A percentile compares a stretch with the other conserved stretches of the same genome.
Evolutionary conservation across 2,329 filamentous ascomycete genomes (phyloP).

Genomic region (Leptodontidium sp.): DNA sequence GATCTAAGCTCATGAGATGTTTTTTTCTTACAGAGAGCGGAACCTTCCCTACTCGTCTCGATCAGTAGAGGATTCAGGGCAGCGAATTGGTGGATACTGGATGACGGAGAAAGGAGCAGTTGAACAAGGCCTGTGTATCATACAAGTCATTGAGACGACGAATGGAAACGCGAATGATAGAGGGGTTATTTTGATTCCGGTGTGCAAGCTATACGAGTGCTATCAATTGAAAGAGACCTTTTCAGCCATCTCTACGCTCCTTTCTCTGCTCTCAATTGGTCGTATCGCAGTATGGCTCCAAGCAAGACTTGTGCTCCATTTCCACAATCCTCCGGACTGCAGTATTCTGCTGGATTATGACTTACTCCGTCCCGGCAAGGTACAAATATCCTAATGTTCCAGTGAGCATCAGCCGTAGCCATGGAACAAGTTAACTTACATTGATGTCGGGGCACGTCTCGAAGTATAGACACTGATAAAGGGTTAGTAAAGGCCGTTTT

Average conservation of each 20-base stretch:
- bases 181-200: constrained; percentile 25
- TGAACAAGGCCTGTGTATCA: constrained; percentile 43
- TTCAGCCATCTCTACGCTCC: constrained; percentile 21
- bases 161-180: constrained; percentile 40
- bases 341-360: constrained; percentile 70
- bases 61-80: constrained; percentile 50
- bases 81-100: constrained; percentile 17
- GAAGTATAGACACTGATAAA: constrained; percentile 65
- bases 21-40: constrained; percentile 61
- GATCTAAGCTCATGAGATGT: constrained; percentile 33
- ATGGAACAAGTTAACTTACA: constrained; percentile 49
- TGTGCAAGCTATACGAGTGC: constrained; percentile 17
- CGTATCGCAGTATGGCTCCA: constrained; percentile 53
- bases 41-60: constrained; percentile 72
- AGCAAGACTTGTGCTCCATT: constrained; percentile 60
- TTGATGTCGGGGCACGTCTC: constrained; percentile 66
- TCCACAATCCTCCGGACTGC: constrained; percentile 65
- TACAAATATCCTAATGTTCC: constrained; percentile 60
- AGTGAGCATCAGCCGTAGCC: neutral
- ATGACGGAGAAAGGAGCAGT: constrained; percentile 34
- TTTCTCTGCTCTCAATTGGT: constrained; percentile 44
- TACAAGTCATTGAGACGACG: constrained; percentile 42
- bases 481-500: constrained; percentile 45
- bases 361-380: constrained; percentile 69
- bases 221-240: constrained; percentile 15